These are phyloP conservation scores for Penicillium sp. DNA, from an alignment of 2,329 filamentous ascomycete species.

Conservation along the genomic window DNA sequence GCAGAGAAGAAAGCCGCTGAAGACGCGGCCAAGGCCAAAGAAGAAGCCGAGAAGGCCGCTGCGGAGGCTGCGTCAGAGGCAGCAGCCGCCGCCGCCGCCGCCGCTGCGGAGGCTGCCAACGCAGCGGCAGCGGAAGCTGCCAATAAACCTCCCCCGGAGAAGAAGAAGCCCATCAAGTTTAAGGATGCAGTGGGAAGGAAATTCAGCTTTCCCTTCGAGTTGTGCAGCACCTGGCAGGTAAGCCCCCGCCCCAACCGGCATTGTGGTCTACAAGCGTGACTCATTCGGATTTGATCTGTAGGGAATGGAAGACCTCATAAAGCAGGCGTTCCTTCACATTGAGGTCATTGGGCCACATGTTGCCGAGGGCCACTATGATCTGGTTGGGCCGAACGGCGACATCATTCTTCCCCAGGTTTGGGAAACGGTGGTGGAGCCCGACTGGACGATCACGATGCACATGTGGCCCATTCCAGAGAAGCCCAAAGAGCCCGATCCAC, in stretches of 20 bases:
- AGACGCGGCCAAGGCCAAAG: constrained; percentile 48
- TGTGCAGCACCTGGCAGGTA: constrained; percentile 82
- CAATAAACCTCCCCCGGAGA: constrained; percentile 48
- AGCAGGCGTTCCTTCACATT: constrained; percentile 77
- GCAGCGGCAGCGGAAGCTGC: constrained; percentile 34
- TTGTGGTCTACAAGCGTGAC: constrained; percentile 11
- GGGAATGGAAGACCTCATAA: constrained; percentile 84
- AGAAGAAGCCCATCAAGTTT: constrained; percentile 76
- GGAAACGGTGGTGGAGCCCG: constrained; percentile 77
- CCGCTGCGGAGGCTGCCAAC: constrained; percentile 31
- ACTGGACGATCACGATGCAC: constrained; percentile 68
- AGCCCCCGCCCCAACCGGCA: constrained; percentile 39
- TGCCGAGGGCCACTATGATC: constrained; percentile 73
- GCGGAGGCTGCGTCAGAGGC: constrained; percentile 37
- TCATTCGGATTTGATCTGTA: constrained; percentile 38
- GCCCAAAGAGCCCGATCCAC: constrained; percentile 42
- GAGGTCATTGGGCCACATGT: constrained; percentile 74
- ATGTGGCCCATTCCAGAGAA: constrained; percentile 62
- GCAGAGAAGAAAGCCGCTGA: constrained; percentile 47
- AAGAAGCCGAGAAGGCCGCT: constrained; percentile 44
- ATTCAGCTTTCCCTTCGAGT: constrained; percentile 84
- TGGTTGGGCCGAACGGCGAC: constrained; percentile 74
- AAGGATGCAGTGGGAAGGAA: constrained; percentile 89
- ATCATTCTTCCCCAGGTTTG: constrained; percentile 79
- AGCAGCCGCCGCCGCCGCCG: constrained; percentile 31